Percentiles rank a stretch among this genome's conserved stretches.
Evolutionary conservation across 768 basidiomycete genomes (phyloP).

Genomic region (Clitopilus passeckerianus): DNA sequence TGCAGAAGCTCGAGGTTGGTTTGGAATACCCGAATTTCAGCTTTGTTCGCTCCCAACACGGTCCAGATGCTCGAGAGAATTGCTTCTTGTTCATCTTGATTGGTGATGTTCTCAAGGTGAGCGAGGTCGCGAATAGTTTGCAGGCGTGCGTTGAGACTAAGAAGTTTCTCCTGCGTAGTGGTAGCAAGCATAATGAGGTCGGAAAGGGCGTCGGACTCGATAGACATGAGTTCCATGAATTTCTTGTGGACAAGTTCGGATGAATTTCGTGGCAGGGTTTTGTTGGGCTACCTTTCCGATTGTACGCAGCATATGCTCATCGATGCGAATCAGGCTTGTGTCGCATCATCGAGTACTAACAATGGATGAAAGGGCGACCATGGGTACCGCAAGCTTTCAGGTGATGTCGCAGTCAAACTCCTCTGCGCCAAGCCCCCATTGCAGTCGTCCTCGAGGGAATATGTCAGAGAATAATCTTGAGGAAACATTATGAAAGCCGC

Average conservation of each 20-base stretch:
- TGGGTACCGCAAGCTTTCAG: too few species aligned
- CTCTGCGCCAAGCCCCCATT: too few species aligned
- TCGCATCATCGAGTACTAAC: too few species aligned
- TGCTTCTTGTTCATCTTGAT: conserved; percentile 23
- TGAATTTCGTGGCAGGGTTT: background rate
- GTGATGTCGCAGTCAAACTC: too few species aligned
- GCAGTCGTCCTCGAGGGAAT: too few species aligned
- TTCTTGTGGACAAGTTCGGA: conserved; percentile 16
- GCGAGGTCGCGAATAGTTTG: conserved; percentile 33
- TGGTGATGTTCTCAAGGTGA: conserved; percentile 32
- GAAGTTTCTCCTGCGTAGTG: conserved; percentile 31
- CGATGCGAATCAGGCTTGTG: conserved; percentile 44
- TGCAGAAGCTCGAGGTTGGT: conserved; percentile 31
- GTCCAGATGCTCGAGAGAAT: conserved; percentile 52
- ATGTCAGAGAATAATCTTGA: background rate
- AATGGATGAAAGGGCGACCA: too few species aligned
- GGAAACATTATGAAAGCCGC: conserved; percentile 7
- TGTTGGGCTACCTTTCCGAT: conserved; percentile 24
- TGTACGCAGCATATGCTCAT: conserved; percentile 39
- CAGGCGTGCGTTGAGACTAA: conserved; percentile 39
- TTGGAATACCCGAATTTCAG: conserved; percentile 24
- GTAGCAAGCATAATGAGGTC: conserved; percentile 42
- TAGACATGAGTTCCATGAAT: conserved; percentile 36
- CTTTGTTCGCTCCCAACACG: conserved; percentile 38
- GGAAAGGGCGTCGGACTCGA: conserved; percentile 30